Base-by-base conservation (phyloP, 1,284 basidiomycete species). In the Marasmius fiardii region DNA sequence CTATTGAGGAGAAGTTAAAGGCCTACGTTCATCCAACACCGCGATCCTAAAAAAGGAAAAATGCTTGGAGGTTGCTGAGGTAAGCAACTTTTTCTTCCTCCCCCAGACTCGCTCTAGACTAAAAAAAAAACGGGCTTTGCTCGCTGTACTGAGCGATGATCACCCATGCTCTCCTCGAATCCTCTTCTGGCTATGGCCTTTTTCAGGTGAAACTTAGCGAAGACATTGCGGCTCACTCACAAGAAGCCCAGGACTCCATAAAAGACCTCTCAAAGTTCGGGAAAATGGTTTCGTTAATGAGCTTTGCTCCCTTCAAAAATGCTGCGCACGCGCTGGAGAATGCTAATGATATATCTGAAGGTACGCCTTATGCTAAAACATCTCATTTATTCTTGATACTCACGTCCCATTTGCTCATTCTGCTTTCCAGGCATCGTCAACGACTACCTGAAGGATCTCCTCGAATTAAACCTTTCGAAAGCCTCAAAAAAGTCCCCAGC, bases 291-390 rank as follows among this genome's bases (percentile, higher is more conserved):
- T 81, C 87, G 67, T 78, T 99, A 66, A 73, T 92, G 71, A 95
- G 92, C 68, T 99, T 98, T 79, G 82, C 88, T 57, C 96, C 97
- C 1, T 99, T 97, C 82, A 94, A 93, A 72, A 95, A 82, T 62
- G 95, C 95, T 39, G 94, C 93, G 1, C 92, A 98, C 71, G 97
- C 96, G 26, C 78, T 99, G 62, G 95, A 99, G 75, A 98, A 97
- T 67, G 90, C 90, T 56, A 97, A 98, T 70, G 95, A 99, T 73
- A 76, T 99, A 16, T 98, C 96, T 4, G 96, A 98, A 80, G 95
- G 96, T 94, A 63, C 52, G 78, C 56, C 4, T 62, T 37, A 6
- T 11, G 8, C 3, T 56, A 49, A 54, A 6, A n/a, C 16, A 31
- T 5, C 1, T 31, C 2, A 16, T 43, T 24, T 11, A 37, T 53